Conservation (phyloP, 495 filamentous ascomycete species). For the Niebla homalea region DNA sequence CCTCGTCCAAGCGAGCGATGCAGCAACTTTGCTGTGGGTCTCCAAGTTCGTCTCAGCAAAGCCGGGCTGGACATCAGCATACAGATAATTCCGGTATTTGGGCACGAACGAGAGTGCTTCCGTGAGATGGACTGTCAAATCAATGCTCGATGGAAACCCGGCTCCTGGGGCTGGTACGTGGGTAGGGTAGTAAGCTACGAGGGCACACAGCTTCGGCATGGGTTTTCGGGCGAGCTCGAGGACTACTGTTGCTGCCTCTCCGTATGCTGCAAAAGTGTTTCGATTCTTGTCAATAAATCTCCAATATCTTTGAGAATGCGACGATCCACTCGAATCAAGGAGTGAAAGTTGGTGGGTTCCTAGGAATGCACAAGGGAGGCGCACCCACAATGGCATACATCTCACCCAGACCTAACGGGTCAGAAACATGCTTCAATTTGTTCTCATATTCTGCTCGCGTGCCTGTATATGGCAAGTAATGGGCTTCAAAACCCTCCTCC, state of each 20-base stretch:
- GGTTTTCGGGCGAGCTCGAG: conserved; percentile 42
- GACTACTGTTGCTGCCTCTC: conserved; percentile 43
- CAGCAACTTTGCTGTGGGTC: conserved; percentile 38
- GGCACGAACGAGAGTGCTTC: conserved; percentile 12
- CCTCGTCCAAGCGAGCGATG: conserved; percentile 43
- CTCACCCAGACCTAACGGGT: conserved; percentile 34
- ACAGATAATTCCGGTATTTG: conserved; percentile 26
- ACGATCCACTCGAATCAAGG: too few relatives aligned
- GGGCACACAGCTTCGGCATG: conserved; percentile 31
- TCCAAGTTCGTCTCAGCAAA: conserved; percentile 45
- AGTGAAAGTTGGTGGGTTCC: too few relatives aligned
- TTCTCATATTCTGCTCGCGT: conserved; percentile 40
- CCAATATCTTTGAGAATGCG: too few relatives aligned
- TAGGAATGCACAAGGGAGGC: conserved; percentile 12
- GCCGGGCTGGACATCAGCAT: conserved; percentile 34
- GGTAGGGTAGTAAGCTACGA: conserved; percentile 50
- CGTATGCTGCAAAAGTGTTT: conserved; percentile 30
- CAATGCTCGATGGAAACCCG: conserved; percentile 34
- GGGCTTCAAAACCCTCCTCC: conserved; percentile 53
- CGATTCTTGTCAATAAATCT: background rate
- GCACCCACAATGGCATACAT: conserved; percentile 38
- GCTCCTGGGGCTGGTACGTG: conserved; percentile 35
- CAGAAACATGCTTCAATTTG: conserved; percentile 31
- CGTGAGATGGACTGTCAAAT: conserved; percentile 42
- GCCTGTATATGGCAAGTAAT: conserved; percentile 43